phyloP scores from a whole-genome alignment of 768 basidiomycete genomes.

The Termitomyces sp. region DNA sequence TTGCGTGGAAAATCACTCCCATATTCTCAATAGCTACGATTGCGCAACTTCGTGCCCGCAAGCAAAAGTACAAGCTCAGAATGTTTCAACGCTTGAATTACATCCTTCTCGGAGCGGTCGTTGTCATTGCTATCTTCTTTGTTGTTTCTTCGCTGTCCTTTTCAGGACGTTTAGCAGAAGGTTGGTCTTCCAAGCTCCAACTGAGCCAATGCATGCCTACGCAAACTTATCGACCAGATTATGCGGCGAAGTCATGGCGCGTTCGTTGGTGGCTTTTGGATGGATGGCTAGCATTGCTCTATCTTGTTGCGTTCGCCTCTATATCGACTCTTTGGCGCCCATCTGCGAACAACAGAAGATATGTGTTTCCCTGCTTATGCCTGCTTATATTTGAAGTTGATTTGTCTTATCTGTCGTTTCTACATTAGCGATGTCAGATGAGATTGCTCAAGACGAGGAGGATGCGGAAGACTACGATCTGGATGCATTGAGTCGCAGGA shows the following conservation, averaged over 20 bases:
- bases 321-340: slow-evolving; percentile 95
- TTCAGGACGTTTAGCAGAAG: slow-evolving; percentile 87
- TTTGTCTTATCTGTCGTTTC: slow-evolving; percentile 24
- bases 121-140: slow-evolving; percentile 85
- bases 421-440: slow-evolving; percentile 93
- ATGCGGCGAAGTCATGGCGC: slow-evolving; percentile 86
- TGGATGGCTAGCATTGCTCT: slow-evolving; percentile 88
- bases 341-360: slow-evolving; percentile 83
- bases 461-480: slow-evolving; percentile 92
- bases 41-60: slow-evolving; percentile 74
- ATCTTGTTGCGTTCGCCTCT: slow-evolving; percentile 69
- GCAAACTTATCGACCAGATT: slow-evolving; percentile 45
- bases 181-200: slow-evolving; percentile 30
- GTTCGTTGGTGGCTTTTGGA: slow-evolving; percentile 95
- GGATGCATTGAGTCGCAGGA: slow-evolving; percentile 62
- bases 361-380: slow-evolving; percentile 28
- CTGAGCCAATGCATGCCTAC: slow-evolving; percentile 3
- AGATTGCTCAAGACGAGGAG: slow-evolving; percentile 90
- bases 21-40: slow-evolving; percentile 63
- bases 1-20: background rate
- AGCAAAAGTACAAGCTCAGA: slow-evolving; percentile 77
- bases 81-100: slow-evolving; percentile 89
- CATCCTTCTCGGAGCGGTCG: slow-evolving; percentile 76
- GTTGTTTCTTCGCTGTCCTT: slow-evolving; percentile 89
- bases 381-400: slow-evolving; percentile 5